Evolutionary conservation across 2,329 filamentous ascomycete genomes (phyloP), one percentile per base, ranked within the genome.

Genomic region (Akanthomyces lecanii): DNA sequence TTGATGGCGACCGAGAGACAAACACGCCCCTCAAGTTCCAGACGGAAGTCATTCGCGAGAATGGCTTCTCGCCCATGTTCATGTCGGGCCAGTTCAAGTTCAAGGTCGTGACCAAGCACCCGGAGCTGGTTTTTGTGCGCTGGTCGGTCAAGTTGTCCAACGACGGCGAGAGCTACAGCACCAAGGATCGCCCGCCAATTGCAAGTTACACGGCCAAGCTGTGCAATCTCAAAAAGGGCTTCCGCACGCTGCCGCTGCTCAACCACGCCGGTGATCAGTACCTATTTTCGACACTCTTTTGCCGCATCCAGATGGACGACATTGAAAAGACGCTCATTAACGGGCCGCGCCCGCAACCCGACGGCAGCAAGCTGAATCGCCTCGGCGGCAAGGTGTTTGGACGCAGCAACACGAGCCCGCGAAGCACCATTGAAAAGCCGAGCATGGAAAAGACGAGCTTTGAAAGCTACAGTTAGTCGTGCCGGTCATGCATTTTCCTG

Each of bases 181-280:
- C 71, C 67, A 71, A 70, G 61, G 88, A 88, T 66, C 76, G 82
- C 70, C 76, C 83, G 67, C 79, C 91, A 25, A 82, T 97, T 63
- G 95, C 92, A 3, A 95, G 90, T 1, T 98, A 94, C 76, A 98
- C 92, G 2, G 93, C 91, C 66, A 98, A 98, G 78, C 86, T 98
- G 58, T 88, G 83, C 78, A 96, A 89, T 72, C 84, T 98, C 48
- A 92, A 94, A 73, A 88, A 95, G 75, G 95, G 95, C 33, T 98
- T 95, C 75, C 92, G 94, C 65, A 96, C 96, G 65, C 81, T 98
- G 60, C 95, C 94, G 12, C 82, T 99, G 18, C 89, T 92, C 74
- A 93, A 98, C 76, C 84, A 87, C 62, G 90, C 92, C 66, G 95
- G 93, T 65, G 93, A 97, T 69, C 91, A 93, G 69, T 98, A 96